These are phyloP conservation scores for Claviceps arundinis DNA, from an alignment of 2,329 filamentous ascomycete genomes.

Conservation along the genomic window DNA sequence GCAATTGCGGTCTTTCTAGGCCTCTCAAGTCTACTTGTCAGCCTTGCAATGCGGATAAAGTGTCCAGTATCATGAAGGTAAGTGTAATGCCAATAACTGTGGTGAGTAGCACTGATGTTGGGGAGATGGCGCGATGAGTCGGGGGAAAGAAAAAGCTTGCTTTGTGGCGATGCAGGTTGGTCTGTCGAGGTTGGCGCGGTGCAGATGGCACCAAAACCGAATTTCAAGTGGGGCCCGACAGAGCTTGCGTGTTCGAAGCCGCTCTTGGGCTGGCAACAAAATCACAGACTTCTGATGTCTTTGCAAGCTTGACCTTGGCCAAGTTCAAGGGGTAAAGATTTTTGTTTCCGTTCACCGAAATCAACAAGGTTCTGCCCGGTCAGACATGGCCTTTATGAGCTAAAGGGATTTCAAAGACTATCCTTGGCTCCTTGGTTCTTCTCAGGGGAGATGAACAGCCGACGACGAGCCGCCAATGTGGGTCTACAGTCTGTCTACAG, in stretches of 20 bases:
- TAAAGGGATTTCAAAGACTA: too few species aligned
- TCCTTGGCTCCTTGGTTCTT: too few species aligned
- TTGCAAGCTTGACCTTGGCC: too few species aligned
- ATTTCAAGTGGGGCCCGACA: neutral
- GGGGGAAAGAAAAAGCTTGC: neutral
- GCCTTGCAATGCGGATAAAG: neutral
- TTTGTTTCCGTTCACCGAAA: too few species aligned
- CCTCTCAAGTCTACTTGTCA: neutral
- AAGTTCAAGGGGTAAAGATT: too few species aligned
- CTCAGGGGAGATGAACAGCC: too few species aligned
- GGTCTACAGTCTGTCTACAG: too few species aligned
- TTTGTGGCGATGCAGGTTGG: neutral
- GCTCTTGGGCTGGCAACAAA: neutral
- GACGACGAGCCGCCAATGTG: too few species aligned
- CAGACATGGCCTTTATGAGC: too few species aligned
- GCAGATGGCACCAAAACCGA: neutral
- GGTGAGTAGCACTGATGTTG: neutral
- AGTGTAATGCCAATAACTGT: neutral
- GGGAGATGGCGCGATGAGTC: neutral
- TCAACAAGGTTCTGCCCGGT: too few species aligned
- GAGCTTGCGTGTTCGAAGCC: constrained; percentile 4
- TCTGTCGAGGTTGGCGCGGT: neutral
- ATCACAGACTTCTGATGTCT: too few species aligned
- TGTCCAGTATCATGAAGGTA: neutral
- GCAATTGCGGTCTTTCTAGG: neutral